Percentiles rank a stretch among this genome's conserved stretches.
Conservation (phyloP, 257 asterid species). For the Solanum chiquidenum region DNA sequence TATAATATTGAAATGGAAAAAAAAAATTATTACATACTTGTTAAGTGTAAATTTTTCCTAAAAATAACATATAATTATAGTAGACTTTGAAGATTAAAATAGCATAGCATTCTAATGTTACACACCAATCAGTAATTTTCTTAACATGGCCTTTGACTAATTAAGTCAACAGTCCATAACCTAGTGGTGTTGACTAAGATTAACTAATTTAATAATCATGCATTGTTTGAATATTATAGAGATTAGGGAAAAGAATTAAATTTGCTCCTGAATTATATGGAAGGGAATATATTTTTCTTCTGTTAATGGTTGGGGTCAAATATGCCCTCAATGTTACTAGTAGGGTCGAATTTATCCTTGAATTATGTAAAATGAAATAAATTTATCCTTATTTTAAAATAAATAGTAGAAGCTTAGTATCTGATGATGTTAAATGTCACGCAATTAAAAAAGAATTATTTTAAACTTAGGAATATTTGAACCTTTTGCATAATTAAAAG, state of each 20-base stretch:
- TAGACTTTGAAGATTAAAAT: neutral
- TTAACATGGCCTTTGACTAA: neutral
- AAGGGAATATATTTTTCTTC: no score
- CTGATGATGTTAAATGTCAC: neutral
- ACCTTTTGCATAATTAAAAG: neutral
- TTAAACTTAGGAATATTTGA: neutral
- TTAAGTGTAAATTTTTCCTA: neutral
- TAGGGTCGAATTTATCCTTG: neutral
- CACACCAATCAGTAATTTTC: neutral
- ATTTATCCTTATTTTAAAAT: no score
- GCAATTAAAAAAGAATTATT: no score
- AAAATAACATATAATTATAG: neutral
- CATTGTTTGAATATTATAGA: neutral
- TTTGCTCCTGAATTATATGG: neutral
- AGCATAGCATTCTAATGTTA: neutral
- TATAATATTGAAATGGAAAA: neutral
- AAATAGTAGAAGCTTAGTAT: no score
- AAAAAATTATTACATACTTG: neutral
- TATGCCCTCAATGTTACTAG: neutral
- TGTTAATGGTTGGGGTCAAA: neutral
- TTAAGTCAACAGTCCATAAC: neutral
- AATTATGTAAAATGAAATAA: neutral
- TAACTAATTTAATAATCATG: neutral
- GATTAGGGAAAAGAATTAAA: neutral
- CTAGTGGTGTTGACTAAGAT: neutral